These are phyloP conservation scores for Heterobasidion annosum DNA, from an alignment of 1,284 basidiomycete species.

Conservation along the genomic window DNA sequence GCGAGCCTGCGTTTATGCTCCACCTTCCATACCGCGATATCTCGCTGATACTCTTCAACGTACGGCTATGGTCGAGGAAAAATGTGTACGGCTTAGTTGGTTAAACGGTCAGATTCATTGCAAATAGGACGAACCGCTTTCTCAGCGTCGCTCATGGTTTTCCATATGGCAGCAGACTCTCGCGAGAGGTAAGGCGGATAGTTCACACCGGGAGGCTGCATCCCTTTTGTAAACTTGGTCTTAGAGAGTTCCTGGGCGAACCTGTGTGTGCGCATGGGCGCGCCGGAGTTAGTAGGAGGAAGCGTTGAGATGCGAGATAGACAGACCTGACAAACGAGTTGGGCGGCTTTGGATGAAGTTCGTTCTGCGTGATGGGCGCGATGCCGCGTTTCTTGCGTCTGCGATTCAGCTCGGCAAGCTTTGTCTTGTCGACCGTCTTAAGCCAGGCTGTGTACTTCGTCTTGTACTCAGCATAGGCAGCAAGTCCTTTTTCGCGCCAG, in stretches of 20 bases:
- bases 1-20: no score
- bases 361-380: conserved; percentile 1
- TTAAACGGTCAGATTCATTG: neutral
- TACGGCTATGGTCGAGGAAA: neutral
- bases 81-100: neutral
- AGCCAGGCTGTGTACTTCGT: neutral
- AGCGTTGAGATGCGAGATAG: neutral
- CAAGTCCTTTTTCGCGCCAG: neutral
- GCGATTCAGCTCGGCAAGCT: conserved; percentile 3
- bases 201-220: no score
- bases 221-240: no score
- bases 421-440: neutral
- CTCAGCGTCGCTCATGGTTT: conserved; percentile 7
- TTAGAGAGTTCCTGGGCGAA: neutral
- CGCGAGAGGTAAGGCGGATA: neutral
- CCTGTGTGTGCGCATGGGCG: neutral
- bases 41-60: neutral
- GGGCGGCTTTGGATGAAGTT: neutral
- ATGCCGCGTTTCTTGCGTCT: conserved; percentile 2
- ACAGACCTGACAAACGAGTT: neutral
- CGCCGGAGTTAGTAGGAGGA: neutral
- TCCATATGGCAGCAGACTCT: conserved; percentile 1
- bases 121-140: conserved; percentile 7
- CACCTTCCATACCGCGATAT: neutral
- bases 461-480: neutral